Conservation (phyloP, 2,329 filamentous ascomycete genomes). For the Exophiala sideris region DNA sequence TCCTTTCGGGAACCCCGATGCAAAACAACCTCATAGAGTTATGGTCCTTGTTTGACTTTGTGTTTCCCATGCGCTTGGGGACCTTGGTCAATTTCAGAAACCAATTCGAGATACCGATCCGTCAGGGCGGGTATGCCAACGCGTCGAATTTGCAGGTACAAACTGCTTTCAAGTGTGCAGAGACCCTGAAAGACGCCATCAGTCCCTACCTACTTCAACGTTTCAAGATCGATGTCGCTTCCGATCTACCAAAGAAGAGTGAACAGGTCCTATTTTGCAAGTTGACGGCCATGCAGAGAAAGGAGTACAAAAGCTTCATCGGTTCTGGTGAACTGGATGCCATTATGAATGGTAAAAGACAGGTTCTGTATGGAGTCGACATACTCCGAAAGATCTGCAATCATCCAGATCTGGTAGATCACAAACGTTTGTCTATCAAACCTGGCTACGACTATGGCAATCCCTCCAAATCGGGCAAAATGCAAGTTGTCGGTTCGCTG, state of each 20-base stretch:
- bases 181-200: conserved; percentile 89
- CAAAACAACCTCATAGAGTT: conserved; percentile 94
- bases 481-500: conserved; percentile 88
- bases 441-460: conserved; percentile 73
- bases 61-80: conserved; percentile 92
- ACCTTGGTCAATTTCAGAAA: conserved; percentile 86
- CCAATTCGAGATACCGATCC: conserved; percentile 92
- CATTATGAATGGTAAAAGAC: conserved; percentile 69
- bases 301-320: conserved; percentile 77
- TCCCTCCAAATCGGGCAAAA: conserved; percentile 80
- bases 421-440: conserved; percentile 56
- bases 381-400: conserved; percentile 95
- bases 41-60: conserved; percentile 97
- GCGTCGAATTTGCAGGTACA: conserved; percentile 91
- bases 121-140: conserved; percentile 89
- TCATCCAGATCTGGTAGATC: conserved; percentile 83
- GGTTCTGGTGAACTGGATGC: conserved; percentile 79
- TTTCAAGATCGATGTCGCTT: conserved; percentile 88
- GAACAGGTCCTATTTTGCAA: conserved; percentile 97
- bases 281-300: conserved; percentile 72
- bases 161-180: conserved; percentile 89
- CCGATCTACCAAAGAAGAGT: conserved; percentile 90
- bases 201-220: conserved; percentile 89
- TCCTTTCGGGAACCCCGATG: conserved; percentile 93
- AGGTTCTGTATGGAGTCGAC: conserved; percentile 86